phyloP scores from a whole-genome alignment of 2,329 filamentous ascomycete species.

The Trichoderma lentiforme region DNA sequence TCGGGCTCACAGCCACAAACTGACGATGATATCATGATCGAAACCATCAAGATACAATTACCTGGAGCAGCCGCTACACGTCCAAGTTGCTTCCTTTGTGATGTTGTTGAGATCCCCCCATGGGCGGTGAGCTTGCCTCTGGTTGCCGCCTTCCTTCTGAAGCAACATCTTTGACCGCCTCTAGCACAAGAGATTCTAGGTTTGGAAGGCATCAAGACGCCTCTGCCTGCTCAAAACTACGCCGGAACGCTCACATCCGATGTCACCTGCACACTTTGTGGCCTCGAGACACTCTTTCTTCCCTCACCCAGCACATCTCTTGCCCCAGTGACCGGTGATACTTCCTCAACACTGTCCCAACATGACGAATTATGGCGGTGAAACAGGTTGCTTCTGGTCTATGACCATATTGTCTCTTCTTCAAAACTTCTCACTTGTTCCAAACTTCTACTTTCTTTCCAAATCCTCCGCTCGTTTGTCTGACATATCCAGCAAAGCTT shows the following conservation, averaged over 20 bases:
- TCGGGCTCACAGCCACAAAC: not conserved
- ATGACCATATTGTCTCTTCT: not conserved
- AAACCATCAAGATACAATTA: not conserved
- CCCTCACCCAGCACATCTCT: not conserved
- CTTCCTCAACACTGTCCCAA: not conserved
- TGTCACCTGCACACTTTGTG: not conserved
- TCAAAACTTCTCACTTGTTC: not conserved
- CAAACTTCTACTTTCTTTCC: not conserved
- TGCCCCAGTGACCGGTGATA: not conserved
- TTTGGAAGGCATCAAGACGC: not conserved
- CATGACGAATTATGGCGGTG: not conserved
- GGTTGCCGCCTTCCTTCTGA: not conserved
- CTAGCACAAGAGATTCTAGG: not conserved
- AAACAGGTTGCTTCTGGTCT: not conserved
- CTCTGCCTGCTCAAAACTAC: not conserved
- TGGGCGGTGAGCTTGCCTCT: not conserved
- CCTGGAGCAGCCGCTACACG: not conserved
- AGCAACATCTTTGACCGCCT: constrained; percentile 1
- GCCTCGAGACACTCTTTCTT: not conserved
- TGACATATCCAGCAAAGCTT: not conserved
- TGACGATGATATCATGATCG: not conserved
- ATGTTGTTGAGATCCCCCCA: not conserved
- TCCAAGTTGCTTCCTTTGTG: not conserved
- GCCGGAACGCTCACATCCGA: not conserved
- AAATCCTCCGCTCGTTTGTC: not conserved